Conservation (phyloP, 148 eudicot genomes). For the Persicaria tinctoria region DNA sequence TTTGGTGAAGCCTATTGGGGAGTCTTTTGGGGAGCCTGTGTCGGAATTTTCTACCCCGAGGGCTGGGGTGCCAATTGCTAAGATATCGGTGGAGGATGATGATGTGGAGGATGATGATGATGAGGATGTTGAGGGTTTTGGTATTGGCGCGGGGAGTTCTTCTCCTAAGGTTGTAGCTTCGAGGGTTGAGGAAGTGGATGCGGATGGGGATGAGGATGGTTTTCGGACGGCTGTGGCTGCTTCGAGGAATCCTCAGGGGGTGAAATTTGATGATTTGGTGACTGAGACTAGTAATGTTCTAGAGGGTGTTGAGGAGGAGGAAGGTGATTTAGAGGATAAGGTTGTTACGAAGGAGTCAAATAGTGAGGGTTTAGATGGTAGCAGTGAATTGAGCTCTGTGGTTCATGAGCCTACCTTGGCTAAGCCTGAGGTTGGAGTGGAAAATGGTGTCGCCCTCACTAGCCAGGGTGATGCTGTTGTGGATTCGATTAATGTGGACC, state of each 20-base stretch:
- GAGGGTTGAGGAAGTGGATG: not conserved
- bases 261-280: constrained; percentile 10
- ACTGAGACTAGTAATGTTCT: constrained; percentile 13
- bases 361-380: constrained; percentile 18
- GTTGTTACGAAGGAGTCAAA: constrained; percentile 12
- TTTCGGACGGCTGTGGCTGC: constrained; percentile 2
- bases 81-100: constrained; percentile 30
- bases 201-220: constrained; percentile 17
- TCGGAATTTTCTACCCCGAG: constrained; percentile 8
- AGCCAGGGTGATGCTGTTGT: constrained; percentile 28
- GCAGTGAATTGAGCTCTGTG: constrained; percentile 15
- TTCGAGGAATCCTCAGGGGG: not conserved
- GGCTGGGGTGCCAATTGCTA: constrained; percentile 27
- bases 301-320: constrained; percentile 20
- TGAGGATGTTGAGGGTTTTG: constrained; percentile 17
- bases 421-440: constrained; percentile 8
- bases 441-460: constrained; percentile 20
- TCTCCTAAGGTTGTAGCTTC: constrained; percentile 25
- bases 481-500: constrained; percentile 27
- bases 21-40: constrained; percentile 16
- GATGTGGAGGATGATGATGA: constrained; percentile 23
- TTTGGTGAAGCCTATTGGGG: constrained; percentile 8
- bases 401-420: not conserved
- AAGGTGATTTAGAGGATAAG: constrained; percentile 3
- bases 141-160: constrained; percentile 14